Base-by-base conservation (phyloP, 208 protist genomes). In the Trypanosomatidae sp. region DNA sequence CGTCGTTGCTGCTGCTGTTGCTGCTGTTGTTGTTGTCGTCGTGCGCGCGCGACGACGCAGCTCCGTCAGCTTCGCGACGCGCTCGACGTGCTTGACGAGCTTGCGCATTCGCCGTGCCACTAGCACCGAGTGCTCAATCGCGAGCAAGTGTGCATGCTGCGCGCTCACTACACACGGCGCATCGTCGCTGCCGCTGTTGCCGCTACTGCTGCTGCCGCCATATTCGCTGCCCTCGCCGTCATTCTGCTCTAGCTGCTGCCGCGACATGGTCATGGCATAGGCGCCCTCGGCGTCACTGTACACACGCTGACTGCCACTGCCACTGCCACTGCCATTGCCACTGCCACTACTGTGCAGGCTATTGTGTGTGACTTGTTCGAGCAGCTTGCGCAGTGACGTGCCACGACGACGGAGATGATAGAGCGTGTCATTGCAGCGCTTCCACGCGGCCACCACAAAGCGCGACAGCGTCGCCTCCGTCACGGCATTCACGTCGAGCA, bases 371-470 rank as follows among this genome's bases (percentile, higher is more conserved):
- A 61, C 61, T 6, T 60, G 61, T 46, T 71, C 42, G 33, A 88
- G 49, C n/a, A 88, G 47, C 5, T 60, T 56, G 3, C 69, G 69
- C 18, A 91, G 68, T 6, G 82, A 78, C 4, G 66, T 50, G 1
- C 82, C 82, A 18, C 65, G 61, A 28, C 74, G 71, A 11, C 82
- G 77, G 15, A 91, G 62, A 53, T 82, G 72, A 49, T 75, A 88
- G 43, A 91, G 66, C 0, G 78, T 92, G 54, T 92, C 83, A 42
- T 82, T 88, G 61, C 83, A 92, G 23, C 71, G 74, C 53, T 76
- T 86, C 78, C 83, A 92, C 16, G 82, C 69, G 3, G 71, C 75
- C n/a, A 87, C 66, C 5, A 67, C 73, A 47, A 57, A 84, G n/a
- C 62, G 47, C 6, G 53, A 35, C 16, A 88, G 37, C n/a, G 62